These are phyloP conservation scores for Juglanconis oblonga DNA, from an alignment of 2,329 filamentous ascomycete genomes.

Conservation along the genomic window DNA sequence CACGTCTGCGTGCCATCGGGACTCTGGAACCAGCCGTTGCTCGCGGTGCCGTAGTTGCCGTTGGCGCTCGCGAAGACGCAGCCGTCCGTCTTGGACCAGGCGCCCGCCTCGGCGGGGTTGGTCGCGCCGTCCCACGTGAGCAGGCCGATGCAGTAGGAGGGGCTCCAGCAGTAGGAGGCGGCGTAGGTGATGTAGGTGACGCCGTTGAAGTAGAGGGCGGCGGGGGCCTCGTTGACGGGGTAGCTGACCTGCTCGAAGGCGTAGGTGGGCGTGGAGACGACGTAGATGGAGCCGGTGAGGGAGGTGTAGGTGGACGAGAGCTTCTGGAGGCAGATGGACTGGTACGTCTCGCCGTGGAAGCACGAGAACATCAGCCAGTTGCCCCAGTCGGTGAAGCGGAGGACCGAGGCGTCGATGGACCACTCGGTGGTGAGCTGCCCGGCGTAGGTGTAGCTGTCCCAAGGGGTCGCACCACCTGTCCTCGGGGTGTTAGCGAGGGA, in stretches of 20 bases:
- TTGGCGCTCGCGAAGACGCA: conserved; percentile 51
- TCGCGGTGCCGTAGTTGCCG: conserved; percentile 55
- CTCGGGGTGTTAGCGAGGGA: too few relatives aligned
- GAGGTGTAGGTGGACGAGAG: conserved; percentile 38
- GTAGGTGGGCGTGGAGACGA: conserved; percentile 49
- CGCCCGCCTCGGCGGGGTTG: conserved; percentile 40
- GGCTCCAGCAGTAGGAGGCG: conserved; percentile 55
- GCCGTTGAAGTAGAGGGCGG: conserved; percentile 50
- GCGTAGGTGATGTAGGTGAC: conserved; percentile 53
- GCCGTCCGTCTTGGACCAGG: conserved; percentile 50
- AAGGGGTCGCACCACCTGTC: conserved; percentile 48
- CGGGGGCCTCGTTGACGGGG: conserved; percentile 54
- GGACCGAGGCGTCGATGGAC: conserved; percentile 52
- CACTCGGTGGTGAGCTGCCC: conserved; percentile 45
- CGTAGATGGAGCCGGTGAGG: conserved; percentile 39
- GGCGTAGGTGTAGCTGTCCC: conserved; percentile 48
- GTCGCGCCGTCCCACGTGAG: conserved; percentile 50
- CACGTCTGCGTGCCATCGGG: conserved; percentile 52
- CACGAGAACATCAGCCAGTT: conserved; percentile 57
- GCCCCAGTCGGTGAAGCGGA: conserved; percentile 41
- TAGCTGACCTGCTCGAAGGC: conserved; percentile 47
- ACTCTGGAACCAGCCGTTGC: conserved; percentile 58
- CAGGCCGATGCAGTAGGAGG: conserved; percentile 50
- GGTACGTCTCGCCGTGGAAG: conserved; percentile 38
- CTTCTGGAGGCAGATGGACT: conserved; percentile 37